These are phyloP conservation scores for Darksidea phi DNA, from an alignment of 495 filamentous ascomycete genomes.

Conservation along the genomic window DNA sequence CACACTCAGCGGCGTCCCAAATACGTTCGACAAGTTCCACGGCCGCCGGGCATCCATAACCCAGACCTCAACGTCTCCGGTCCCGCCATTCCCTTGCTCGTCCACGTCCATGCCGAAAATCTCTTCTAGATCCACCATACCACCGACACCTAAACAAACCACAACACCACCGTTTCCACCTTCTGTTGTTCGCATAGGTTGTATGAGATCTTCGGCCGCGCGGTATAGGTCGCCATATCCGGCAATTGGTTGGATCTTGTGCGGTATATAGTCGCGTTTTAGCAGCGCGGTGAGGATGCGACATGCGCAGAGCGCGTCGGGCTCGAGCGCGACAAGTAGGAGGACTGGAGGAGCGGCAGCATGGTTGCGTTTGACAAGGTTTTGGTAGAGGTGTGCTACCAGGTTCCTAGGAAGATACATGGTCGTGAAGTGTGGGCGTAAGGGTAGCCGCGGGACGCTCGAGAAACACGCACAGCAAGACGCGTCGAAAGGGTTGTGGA, in stretches of 20 bases:
- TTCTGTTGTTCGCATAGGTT: constrained; percentile 74
- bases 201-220: constrained; percentile 71
- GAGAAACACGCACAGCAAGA: constrained; percentile 17
- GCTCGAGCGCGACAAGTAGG: constrained; percentile 90
- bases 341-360: constrained; percentile 83
- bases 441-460: not conserved
- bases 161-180: constrained; percentile 84
- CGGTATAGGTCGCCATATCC: constrained; percentile 88
- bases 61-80: constrained; percentile 85
- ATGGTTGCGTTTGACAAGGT: constrained; percentile 77
- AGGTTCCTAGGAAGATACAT: constrained; percentile 96
- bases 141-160: constrained; percentile 88
- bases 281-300: constrained; percentile 87
- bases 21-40: constrained; percentile 94
- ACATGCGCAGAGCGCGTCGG: constrained; percentile 92
- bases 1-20: constrained; percentile 50
- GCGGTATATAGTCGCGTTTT: constrained; percentile 95
- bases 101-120: constrained; percentile 63
- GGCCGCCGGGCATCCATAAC: constrained; percentile 85
- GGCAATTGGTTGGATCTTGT: constrained; percentile 92
- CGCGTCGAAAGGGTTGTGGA: constrained; percentile 17
- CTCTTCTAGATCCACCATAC: constrained; percentile 77
- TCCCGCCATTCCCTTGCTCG: constrained; percentile 55
- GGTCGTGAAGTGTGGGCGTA: constrained; percentile 11
- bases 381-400: constrained; percentile 84